Evolutionary conservation across 768 basidiomycete genomes (phyloP), one percentile per base, ranked within the genome.

Genomic region (Russula sp.): DNA sequence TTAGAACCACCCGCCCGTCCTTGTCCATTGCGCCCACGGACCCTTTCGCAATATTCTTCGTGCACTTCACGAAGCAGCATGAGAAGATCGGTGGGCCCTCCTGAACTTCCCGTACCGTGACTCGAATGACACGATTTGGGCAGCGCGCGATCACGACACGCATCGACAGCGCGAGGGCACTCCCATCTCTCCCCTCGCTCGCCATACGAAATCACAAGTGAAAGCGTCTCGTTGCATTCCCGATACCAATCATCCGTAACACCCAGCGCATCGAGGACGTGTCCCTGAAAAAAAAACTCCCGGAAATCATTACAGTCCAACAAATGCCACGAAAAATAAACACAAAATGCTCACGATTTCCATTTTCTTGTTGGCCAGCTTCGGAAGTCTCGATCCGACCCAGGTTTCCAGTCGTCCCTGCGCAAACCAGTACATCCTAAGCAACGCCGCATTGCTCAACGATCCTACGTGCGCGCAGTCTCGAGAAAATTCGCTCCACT

Each of bases 161-260:
- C 66, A 1, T 46, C 63, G 13, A 67, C 54, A 14, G 49, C 54
- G 7, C 58, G 63, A 28, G 62, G 26, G 28, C 64, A 55, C 49
- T 67, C 63, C 24, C n/a, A 44, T 30, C 62, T 42, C 42, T 59
- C 42, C 1, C 66, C 66, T 16, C 49, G 53, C 22, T 59, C 46
- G 11, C 63, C 66, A 44, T 67, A 67, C 48, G 63, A 54, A 16
- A 64, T 42, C 24, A 49, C 57, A 28, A 65, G 58, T 1, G 63
- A 59, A 4, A 65, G 58, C 24, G 66, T 67, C 51, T 67, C 63
- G 24, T 64, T 59, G 32, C 66, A 65, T 22, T 59, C 63, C 14
- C 30, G 57, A 44, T 65, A 67, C 66, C 66, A 65, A 13, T 65
- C 63, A 49, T 55, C 58, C 3, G 57, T 40, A 11, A 65, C 46